Conservation (phyloP, 345 rosid species). For the Psidium guajava region DNA sequence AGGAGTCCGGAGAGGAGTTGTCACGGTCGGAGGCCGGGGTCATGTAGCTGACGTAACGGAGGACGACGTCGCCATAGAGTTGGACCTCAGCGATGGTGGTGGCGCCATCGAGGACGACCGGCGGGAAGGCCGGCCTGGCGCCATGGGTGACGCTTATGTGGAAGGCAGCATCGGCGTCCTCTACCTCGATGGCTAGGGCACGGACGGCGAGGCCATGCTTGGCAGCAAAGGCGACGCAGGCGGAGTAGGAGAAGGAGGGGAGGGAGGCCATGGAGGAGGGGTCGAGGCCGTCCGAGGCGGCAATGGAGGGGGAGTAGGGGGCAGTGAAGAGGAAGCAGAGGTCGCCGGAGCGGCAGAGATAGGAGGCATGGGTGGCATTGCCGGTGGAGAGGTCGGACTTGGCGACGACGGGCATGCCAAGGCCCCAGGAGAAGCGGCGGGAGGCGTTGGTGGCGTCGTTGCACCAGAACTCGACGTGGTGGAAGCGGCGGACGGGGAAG, state of each 20-base stretch:
- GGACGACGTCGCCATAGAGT: constrained; percentile 73
- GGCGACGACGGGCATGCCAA: constrained; percentile 69
- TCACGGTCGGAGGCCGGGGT: neutral
- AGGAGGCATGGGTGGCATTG: constrained; percentile 62
- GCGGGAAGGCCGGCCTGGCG: constrained; percentile 39
- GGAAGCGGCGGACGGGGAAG: constrained; percentile 56
- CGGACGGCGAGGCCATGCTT: constrained; percentile 67
- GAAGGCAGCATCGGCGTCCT: constrained; percentile 56
- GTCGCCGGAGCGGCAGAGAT: constrained; percentile 69
- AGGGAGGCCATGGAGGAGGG: constrained; percentile 25
- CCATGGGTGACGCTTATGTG: constrained; percentile 45
- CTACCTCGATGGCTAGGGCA: constrained; percentile 59
- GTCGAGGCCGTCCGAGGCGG: constrained; percentile 42
- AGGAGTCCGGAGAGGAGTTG: neutral
- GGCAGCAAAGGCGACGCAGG: constrained; percentile 42
- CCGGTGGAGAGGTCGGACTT: constrained; percentile 94
- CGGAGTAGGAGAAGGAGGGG: constrained; percentile 47
- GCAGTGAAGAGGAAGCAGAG: constrained; percentile 73
- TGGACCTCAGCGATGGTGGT: constrained; percentile 56
- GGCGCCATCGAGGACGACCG: constrained; percentile 20
- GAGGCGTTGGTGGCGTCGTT: constrained; percentile 66
- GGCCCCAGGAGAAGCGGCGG: constrained; percentile 86
- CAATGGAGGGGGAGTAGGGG: constrained; percentile 21
- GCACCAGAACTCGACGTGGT: constrained; percentile 92
- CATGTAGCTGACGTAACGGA: constrained; percentile 53